Conservation (phyloP, 768 basidiomycete species). For the Suillus decipiens region DNA sequence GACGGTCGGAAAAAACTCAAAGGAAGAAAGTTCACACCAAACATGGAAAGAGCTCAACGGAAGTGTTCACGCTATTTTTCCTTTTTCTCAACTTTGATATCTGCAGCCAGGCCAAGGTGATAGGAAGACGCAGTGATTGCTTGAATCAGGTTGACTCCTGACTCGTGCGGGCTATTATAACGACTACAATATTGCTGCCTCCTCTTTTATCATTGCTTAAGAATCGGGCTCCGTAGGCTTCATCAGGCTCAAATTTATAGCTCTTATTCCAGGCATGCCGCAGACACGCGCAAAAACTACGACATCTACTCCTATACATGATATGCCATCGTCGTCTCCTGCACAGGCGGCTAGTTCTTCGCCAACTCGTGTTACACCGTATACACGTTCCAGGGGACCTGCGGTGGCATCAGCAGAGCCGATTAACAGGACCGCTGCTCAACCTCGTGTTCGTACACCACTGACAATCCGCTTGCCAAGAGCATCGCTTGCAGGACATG, state of each 20-base stretch:
- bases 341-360: neutral
- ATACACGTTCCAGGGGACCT: neutral
- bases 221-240: neutral
- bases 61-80: conserved; percentile 3
- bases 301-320: neutral
- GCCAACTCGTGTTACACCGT: neutral
- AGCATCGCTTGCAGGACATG: neutral
- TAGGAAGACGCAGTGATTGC: neutral
- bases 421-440: neutral
- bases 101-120: neutral
- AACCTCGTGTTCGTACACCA: neutral
- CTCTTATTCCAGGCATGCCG: neutral
- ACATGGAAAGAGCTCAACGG: neutral
- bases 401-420: neutral
- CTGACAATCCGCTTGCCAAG: conserved; percentile 5
- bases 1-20: neutral
- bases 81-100: conserved; percentile 2
- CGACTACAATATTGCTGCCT: neutral
- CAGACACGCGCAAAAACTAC: conserved; percentile 3
- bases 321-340: neutral
- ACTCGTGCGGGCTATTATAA: neutral
- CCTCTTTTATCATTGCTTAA: neutral
- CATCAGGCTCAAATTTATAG: neutral
- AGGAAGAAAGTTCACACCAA: neutral
- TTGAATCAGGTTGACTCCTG: neutral